Evolutionary conservation across 352 stramenopile genomes (phyloP).

Genomic region (Pythium phragmiticola): DNA sequence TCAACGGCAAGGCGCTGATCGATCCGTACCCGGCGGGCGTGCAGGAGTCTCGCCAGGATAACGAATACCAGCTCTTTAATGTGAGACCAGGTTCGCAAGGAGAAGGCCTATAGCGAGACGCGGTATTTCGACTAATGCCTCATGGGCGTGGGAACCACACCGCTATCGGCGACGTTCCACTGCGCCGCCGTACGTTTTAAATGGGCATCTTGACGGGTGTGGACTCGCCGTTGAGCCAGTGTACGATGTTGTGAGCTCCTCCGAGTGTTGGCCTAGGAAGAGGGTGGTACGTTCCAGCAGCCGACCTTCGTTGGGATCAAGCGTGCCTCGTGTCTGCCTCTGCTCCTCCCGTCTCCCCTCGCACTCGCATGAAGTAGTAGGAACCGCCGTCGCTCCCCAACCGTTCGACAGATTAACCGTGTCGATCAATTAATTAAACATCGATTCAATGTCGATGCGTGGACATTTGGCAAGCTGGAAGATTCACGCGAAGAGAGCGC

Average conservation of each 20-base stretch:
- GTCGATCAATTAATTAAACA: too few relatives aligned
- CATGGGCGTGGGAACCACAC: background rate
- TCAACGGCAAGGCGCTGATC: constrained; percentile 53
- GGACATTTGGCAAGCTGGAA: too few relatives aligned
- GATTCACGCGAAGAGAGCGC: too few relatives aligned
- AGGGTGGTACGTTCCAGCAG: too few relatives aligned
- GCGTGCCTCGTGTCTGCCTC: too few relatives aligned
- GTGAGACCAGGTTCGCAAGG: constrained; percentile 26
- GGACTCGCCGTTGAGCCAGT: background rate
- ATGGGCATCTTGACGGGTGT: background rate
- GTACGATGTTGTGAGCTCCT: background rate
- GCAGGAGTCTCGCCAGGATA: background rate
- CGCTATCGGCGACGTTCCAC: background rate
- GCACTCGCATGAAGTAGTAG: too few relatives aligned
- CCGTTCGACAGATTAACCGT: too few relatives aligned
- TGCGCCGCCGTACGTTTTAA: constrained; percentile 4
- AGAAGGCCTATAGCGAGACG: background rate
- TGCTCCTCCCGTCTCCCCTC: too few relatives aligned
- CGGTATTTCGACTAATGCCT: constrained; percentile 2
- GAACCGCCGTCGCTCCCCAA: too few relatives aligned
- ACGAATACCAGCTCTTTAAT: constrained; percentile 43
- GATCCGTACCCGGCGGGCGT: constrained; percentile 42
- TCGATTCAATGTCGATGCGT: too few relatives aligned
- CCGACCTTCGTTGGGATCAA: too few relatives aligned
- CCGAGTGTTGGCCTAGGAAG: too few relatives aligned